Conservation (phyloP, 495 filamentous ascomycete genomes). For the Acidomyces sp. region DNA sequence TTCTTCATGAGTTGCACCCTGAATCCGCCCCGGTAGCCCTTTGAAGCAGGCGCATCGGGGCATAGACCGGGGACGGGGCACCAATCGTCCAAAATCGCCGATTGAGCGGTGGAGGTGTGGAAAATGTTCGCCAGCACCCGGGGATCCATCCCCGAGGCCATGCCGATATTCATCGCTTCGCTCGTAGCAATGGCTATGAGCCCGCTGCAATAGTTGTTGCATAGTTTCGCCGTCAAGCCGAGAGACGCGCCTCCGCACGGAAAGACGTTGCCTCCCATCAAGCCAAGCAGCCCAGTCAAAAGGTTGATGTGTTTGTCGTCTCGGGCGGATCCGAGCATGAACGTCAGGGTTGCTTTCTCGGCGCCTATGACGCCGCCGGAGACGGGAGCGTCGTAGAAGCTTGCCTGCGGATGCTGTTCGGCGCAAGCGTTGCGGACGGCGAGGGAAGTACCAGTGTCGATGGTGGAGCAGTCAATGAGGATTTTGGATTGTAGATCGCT, state of each 20-base stretch:
- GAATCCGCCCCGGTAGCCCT: constrained; percentile 39
- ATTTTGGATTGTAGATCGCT: constrained; percentile 25
- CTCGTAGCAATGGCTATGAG: constrained; percentile 40
- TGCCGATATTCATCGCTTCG: constrained; percentile 45
- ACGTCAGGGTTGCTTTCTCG: constrained; percentile 34
- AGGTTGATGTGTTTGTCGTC: constrained; percentile 25
- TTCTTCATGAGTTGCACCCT: constrained; percentile 42
- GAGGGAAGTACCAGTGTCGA: constrained; percentile 32
- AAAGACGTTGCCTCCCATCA: constrained; percentile 38
- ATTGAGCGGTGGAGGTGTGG: constrained; percentile 38
- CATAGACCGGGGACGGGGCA: constrained; percentile 40
- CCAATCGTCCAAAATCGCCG: constrained; percentile 37
- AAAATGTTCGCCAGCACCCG: constrained; percentile 36
- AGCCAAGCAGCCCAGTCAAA: constrained; percentile 25
- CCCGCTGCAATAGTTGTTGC: constrained; percentile 42
- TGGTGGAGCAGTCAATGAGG: constrained; percentile 36
- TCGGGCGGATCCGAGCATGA: constrained; percentile 35
- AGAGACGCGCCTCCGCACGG: constrained; percentile 39
- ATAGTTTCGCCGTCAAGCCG: constrained; percentile 42
- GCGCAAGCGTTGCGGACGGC: constrained; percentile 27
- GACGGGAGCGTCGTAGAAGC: constrained; percentile 35
- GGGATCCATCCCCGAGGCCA: constrained; percentile 39
- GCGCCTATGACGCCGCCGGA: constrained; percentile 38
- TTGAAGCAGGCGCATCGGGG: constrained; percentile 34
- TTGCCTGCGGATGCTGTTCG: constrained; percentile 22